Evolutionary conservation across 2,329 filamentous ascomycete species (phyloP).

Genomic region (Fusarium secorum): DNA sequence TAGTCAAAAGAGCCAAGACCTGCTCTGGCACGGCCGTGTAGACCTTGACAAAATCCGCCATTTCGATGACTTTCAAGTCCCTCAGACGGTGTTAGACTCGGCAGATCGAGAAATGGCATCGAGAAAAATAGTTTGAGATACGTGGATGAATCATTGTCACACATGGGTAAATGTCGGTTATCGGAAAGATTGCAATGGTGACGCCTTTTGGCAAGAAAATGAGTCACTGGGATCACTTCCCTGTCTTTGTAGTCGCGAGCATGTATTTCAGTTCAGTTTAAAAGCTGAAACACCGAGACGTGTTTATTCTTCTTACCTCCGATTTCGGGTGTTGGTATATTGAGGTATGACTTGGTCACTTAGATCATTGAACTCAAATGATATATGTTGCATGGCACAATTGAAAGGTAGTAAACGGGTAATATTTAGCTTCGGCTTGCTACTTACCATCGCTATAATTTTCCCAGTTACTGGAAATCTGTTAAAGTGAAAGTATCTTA

Average conservation of each 20-base stretch:
- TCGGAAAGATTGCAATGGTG: neutral
- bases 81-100: neutral
- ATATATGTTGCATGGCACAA: neutral
- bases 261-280: no score
- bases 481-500: neutral
- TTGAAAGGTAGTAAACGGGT: neutral
- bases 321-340: neutral
- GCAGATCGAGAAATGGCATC: neutral
- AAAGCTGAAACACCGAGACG: neutral
- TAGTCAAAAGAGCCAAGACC: constrained; percentile 58
- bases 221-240: constrained; percentile 6
- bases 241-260: neutral
- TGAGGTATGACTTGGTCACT: neutral
- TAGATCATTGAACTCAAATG: no score
- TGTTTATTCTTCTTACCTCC: neutral
- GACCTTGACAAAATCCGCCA: constrained; percentile 25
- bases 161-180: constrained; percentile 38
- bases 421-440: neutral
- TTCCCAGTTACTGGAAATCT: no score
- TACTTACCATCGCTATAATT: neutral
- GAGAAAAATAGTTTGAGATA: neutral
- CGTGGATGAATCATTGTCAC: neutral
- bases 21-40: constrained; percentile 43
- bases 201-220: neutral
- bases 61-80: neutral